These are phyloP conservation scores for Leccinum variicolor DNA, from an alignment of 768 basidiomycete species.

Conservation along the genomic window DNA sequence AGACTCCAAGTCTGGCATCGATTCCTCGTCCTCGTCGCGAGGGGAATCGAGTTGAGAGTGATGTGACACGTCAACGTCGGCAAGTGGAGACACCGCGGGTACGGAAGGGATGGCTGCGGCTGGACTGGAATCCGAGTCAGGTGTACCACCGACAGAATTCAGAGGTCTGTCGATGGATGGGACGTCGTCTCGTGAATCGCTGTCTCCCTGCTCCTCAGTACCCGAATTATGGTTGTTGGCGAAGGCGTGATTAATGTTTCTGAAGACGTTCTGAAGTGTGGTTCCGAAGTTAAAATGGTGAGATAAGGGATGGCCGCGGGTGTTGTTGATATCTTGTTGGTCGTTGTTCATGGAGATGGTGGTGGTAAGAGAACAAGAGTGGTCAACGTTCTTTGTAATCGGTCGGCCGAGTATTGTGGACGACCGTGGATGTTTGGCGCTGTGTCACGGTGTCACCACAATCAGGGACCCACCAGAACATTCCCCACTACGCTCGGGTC, in stretches of 20 bases:
- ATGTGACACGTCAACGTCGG: constrained; percentile 8
- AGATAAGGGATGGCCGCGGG: constrained; percentile 11
- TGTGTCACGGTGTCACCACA: not conserved
- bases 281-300: constrained; percentile 23
- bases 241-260: constrained; percentile 33
- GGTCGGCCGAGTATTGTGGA: not conserved
- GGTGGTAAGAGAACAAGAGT: constrained; percentile 20
- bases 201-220: not conserved
- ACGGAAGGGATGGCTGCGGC: not conserved
- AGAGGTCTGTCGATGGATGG: constrained; percentile 5
- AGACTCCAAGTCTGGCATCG: constrained; percentile 41
- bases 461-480: constrained; percentile 32
- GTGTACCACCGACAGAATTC: not conserved
- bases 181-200: not conserved
- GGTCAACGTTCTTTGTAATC: constrained; percentile 8
- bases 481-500: constrained; percentile 13
- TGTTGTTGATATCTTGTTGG: constrained; percentile 6
- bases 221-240: constrained; percentile 2
- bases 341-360: constrained; percentile 22
- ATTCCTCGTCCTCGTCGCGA: constrained; percentile 33
- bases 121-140: constrained; percentile 3
- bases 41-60: constrained; percentile 1
- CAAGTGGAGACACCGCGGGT: not conserved
- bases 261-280: constrained; percentile 28
- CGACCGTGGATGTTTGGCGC: not conserved